Evolutionary conservation across 2,329 filamentous ascomycete species (phyloP), one percentile per base, ranked within the genome.

Genomic region (Ceratocystis variospora): DNA sequence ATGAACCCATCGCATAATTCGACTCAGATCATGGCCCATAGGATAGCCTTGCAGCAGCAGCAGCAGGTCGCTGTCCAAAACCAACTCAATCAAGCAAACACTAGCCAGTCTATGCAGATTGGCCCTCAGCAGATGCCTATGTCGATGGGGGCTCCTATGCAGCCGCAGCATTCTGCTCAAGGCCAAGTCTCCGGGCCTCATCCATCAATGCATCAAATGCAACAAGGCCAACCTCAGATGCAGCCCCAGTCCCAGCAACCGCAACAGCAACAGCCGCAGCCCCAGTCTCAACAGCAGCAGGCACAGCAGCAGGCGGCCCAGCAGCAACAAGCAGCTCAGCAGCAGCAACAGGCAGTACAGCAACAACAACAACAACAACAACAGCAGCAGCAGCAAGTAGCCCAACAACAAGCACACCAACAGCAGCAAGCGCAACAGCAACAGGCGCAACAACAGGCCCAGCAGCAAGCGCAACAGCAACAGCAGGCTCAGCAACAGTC

Each of bases 101-200:
- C 75, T 28, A 78, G 77, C 22, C 81, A 83, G 68, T 76, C 74
- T 31, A 77, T 77, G 71, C 78, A 75, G 65, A 80, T 82, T 75
- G 79, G 75, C 45, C 74, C 78, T 3, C 80, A 80, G 68, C 67
- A 69, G 59, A 67, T 69, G 57, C 68, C 67, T 2, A 68, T 68
- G 44, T 45, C 63, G 10, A 69, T 70, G 66, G 66, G 67, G n/a
- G 65, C 69, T 33, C 41, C 63, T 8, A 70, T 70, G 67, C 70
- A 72, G 31, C 68, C 69, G 5, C 70, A 71, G 28, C 69, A 64
- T 41, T 70, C 69, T 15, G 67, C 63, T 5, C 70, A 71, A 53
- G 70, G 68, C 22, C 66, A 59, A 22, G 62, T 61, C 19, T 41
- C 31, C 17, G 48, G 48, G 10, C 63, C 61, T 79, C 80, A 65